Evolutionary conservation across 2,329 filamentous ascomycete species (phyloP).

Genomic region (Phaeosphaeria sp.): DNA sequence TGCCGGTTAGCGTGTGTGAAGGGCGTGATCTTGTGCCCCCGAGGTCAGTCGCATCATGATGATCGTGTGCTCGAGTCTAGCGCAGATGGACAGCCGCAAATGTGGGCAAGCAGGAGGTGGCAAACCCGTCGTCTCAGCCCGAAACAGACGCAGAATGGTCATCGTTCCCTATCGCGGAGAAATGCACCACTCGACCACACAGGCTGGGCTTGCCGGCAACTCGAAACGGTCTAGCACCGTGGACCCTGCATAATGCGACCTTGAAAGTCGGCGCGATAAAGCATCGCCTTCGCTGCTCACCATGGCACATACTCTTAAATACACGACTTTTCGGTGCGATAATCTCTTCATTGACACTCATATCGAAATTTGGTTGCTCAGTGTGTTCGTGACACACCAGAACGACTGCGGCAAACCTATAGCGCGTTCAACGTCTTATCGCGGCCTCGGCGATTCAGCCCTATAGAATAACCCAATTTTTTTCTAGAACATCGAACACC

Average conservation of each 20-base stretch:
- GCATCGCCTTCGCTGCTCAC: conserved; percentile 13
- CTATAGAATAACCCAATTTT: conserved; percentile 14
- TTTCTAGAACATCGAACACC: conserved; percentile 3
- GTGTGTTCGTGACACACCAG: not conserved
- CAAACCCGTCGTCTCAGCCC: conserved; percentile 2
- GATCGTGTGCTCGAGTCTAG: not conserved
- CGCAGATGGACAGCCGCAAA: not conserved
- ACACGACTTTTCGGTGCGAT: not conserved
- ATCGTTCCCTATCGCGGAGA: conserved; percentile 1
- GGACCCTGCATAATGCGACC: conserved; percentile 21
- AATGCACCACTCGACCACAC: conserved; percentile 1
- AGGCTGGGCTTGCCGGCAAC: conserved; percentile 5
- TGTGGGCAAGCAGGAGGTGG: conserved; percentile 8
- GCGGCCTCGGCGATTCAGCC: conserved; percentile 18
- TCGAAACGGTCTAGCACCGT: conserved; percentile 9
- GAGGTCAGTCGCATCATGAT: not conserved
- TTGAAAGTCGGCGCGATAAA: conserved; percentile 10
- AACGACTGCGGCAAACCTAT: conserved; percentile 4
- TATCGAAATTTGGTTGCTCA: not conserved
- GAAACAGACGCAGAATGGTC: conserved; percentile 5
- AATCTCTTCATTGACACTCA: not conserved
- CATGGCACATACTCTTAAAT: not conserved
- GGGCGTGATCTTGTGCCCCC: not conserved
- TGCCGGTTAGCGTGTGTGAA: not conserved
- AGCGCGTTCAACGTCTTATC: conserved; percentile 16